These are phyloP conservation scores for Edaphochlamys debaryana DNA, from an alignment of 139 green algal genomes.

Conservation along the genomic window DNA sequence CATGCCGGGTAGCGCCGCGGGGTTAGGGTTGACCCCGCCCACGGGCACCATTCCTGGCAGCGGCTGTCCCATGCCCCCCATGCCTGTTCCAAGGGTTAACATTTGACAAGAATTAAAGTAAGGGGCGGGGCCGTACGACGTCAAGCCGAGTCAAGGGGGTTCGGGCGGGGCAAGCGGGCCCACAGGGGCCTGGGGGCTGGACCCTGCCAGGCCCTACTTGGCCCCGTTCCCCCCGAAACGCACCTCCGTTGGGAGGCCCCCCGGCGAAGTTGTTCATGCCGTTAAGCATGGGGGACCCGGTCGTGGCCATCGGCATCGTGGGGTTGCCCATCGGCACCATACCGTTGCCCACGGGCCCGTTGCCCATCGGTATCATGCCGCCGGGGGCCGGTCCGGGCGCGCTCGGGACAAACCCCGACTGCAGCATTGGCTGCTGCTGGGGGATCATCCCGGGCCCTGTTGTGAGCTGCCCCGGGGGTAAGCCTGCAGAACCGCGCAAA, in stretches of 20 bases:
- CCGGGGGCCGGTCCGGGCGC: neutral
- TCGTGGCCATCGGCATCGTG: neutral
- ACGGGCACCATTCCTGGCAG: slow-evolving; percentile 23
- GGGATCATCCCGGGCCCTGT: slow-evolving; percentile 21
- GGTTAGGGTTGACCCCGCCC: neutral
- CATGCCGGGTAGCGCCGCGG: slow-evolving; percentile 33
- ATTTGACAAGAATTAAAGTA: too few relatives aligned
- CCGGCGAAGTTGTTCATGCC: slow-evolving; percentile 13
- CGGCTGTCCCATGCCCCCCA: neutral
- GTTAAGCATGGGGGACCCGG: slow-evolving; percentile 19
- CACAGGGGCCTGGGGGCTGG: too few relatives aligned
- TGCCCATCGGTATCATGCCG: slow-evolving; percentile 33
- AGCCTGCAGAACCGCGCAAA: neutral
- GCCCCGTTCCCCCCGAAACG: too few relatives aligned
- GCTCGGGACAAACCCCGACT: slow-evolving; percentile 17
- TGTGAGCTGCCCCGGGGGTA: slow-evolving; percentile 10
- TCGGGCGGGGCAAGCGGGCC: too few relatives aligned
- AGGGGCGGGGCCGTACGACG: too few relatives aligned
- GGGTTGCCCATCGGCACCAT: slow-evolving; percentile 17
- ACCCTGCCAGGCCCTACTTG: too few relatives aligned
- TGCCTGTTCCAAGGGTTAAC: too few relatives aligned
- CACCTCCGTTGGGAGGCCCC: neutral
- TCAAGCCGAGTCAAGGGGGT: too few relatives aligned
- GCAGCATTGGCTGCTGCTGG: slow-evolving; percentile 26
- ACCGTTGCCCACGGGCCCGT: slow-evolving; percentile 10